phyloP scores from a whole-genome alignment of 805 yeast species.

The Cyberlindnera nakhonratchasimensis region DNA sequence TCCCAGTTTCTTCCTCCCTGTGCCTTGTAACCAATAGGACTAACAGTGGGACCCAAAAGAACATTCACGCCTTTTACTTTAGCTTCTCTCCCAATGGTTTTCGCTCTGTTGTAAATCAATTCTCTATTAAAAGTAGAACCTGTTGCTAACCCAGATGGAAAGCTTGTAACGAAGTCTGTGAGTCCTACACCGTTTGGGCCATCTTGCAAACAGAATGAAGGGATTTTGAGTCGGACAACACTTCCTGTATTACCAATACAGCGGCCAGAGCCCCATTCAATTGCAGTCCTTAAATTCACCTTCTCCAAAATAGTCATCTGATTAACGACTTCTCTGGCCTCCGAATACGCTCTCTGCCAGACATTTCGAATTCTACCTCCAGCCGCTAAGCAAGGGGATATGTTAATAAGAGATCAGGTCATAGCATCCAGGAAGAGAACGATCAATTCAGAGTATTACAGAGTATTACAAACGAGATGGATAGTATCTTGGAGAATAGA shows the following conservation, averaged over 20 bases:
- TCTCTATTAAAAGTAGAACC: slow-evolving; percentile 56
- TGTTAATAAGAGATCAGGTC: too few relatives aligned
- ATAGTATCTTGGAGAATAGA: slow-evolving; percentile 21
- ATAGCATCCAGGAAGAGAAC: background rate
- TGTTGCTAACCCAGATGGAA: slow-evolving; percentile 56
- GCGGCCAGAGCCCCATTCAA: slow-evolving; percentile 61
- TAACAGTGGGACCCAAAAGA: slow-evolving; percentile 53
- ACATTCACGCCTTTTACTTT: slow-evolving; percentile 52
- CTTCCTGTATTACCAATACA: slow-evolving; percentile 61
- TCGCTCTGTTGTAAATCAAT: slow-evolving; percentile 49
- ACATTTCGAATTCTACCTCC: slow-evolving; percentile 48
- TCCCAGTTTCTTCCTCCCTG: slow-evolving; percentile 67
- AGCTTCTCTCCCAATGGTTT: slow-evolving; percentile 55
- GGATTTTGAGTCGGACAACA: slow-evolving; percentile 51
- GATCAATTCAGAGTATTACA: background rate
- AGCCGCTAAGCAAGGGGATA: too few relatives aligned
- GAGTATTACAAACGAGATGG: slow-evolving; percentile 25
- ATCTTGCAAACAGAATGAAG: slow-evolving; percentile 56
- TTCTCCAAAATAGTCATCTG: slow-evolving; percentile 57
- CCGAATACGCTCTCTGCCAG: slow-evolving; percentile 56
- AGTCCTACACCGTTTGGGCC: slow-evolving; percentile 60
- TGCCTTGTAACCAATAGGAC: slow-evolving; percentile 60
- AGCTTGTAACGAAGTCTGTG: slow-evolving; percentile 53
- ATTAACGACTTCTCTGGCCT: slow-evolving; percentile 52
- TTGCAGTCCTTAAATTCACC: slow-evolving; percentile 60